Percentiles rank a stretch among this genome's conserved stretches.
phyloP scores from a whole-genome alignment of 805 yeast species.

The Ogataea henricii region DNA sequence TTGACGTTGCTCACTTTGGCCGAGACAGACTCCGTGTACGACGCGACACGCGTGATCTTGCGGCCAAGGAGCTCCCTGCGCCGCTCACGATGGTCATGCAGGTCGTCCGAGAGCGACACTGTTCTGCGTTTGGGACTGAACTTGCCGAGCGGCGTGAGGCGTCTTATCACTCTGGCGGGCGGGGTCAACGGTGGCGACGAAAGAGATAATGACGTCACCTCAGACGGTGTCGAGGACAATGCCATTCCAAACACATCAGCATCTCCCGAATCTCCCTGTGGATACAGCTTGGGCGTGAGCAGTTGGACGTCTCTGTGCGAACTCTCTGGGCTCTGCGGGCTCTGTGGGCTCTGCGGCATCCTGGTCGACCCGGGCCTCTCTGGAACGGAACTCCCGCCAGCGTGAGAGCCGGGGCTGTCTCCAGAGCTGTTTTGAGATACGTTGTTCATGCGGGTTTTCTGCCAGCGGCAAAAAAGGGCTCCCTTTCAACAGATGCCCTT shows the following conservation, averaged over 20 bases:
- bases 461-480: constrained; percentile 2
- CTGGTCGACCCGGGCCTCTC: not conserved
- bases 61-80: constrained; percentile 19
- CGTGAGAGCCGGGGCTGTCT: constrained; percentile 1
- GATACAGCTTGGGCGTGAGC: constrained; percentile 15
- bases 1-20: constrained; percentile 10
- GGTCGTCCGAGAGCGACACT: constrained; percentile 20
- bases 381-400: not conserved
- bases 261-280: constrained; percentile 9
- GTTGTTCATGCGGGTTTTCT: constrained; percentile 1
- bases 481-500: not conserved
- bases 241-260: constrained; percentile 4
- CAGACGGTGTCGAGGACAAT: constrained; percentile 9
- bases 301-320: constrained; percentile 1
- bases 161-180: constrained; percentile 23
- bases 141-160: constrained; percentile 28
- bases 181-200: constrained; percentile 29
- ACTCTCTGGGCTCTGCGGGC: not conserved
- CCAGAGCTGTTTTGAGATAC: constrained; percentile 7
- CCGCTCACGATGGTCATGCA: constrained; percentile 19
- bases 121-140: constrained; percentile 21
- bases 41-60: constrained; percentile 10
- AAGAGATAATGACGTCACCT: constrained; percentile 13
- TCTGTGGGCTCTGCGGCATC: not conserved
- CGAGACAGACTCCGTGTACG: constrained; percentile 14